Evolutionary conservation across 2,329 filamentous ascomycete genomes (phyloP).

Genomic region (Xylaria sp.): DNA sequence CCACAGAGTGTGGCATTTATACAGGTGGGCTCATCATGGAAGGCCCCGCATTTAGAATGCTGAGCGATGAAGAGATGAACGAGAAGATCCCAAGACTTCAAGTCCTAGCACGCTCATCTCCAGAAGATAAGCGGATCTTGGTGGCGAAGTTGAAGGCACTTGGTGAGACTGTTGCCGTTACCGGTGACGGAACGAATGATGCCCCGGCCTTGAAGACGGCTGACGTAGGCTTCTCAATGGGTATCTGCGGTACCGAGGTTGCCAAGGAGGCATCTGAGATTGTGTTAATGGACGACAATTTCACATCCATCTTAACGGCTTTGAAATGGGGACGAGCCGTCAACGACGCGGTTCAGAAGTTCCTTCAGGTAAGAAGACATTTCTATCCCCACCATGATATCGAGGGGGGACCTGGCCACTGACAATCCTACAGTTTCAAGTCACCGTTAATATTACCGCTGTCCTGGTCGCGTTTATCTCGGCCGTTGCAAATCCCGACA

Average conservation of each 20-base stretch:
- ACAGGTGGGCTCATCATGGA: conserved; percentile 73
- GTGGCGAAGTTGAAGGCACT: conserved; percentile 69
- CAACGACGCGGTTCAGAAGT: conserved; percentile 75
- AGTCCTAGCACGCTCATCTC: conserved; percentile 72
- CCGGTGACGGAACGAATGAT: conserved; percentile 74
- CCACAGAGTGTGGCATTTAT: conserved; percentile 76
- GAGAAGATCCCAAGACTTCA: conserved; percentile 67
- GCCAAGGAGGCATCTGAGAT: conserved; percentile 76
- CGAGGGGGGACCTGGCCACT: conserved; percentile 1
- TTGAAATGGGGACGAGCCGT: conserved; percentile 75
- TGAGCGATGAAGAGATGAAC: conserved; percentile 68
- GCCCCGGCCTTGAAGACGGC: conserved; percentile 72
- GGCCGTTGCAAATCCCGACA: conserved; percentile 64
- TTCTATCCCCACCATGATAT: neutral
- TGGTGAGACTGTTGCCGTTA: conserved; percentile 71
- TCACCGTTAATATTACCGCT: conserved; percentile 77
- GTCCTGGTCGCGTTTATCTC: conserved; percentile 73
- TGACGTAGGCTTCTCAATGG: conserved; percentile 76
- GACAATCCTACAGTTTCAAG: conserved; percentile 60
- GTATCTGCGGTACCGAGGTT: conserved; percentile 72
- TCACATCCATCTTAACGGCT: conserved; percentile 72
- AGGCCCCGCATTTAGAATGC: conserved; percentile 72
- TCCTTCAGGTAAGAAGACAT: conserved; percentile 61
- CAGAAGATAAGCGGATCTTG: conserved; percentile 72
- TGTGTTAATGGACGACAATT: conserved; percentile 74